Percentiles rank a stretch among this genome's conserved stretches.
phyloP scores from a whole-genome alignment of 345 rosid species.

The Arabidopsis thaliana region DNA sequence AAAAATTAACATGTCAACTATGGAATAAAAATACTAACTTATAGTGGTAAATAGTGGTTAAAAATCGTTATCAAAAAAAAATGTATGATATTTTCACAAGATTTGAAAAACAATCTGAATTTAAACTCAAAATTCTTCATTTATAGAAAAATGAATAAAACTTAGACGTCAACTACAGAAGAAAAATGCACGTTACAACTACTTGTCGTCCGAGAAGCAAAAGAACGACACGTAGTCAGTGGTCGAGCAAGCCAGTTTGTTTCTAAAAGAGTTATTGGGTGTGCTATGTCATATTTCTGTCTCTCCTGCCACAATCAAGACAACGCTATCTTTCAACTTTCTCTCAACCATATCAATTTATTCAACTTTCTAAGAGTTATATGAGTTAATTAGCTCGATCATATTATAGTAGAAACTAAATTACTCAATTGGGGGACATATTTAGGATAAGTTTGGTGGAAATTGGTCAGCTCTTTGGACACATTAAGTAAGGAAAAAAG shows the following conservation, averaged over 20 bases:
- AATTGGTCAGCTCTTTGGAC: conserved; percentile 48
- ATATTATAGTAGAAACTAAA: background rate
- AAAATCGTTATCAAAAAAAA: background rate
- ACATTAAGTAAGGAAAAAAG: conserved; percentile 42
- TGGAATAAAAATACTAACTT: background rate
- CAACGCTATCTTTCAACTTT: conserved; percentile 46
- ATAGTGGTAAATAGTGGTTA: background rate
- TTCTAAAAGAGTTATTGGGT: conserved; percentile 36
- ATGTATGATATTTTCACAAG: background rate
- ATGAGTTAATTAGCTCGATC: background rate
- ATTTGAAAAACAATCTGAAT: background rate
- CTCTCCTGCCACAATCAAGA: conserved; percentile 41
- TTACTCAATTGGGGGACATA: conserved; percentile 32
- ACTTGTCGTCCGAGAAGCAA: conserved; percentile 42
- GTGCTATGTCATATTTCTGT: conserved; percentile 14
- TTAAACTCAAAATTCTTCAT: background rate
- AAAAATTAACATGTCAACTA: background rate
- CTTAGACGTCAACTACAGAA: conserved; percentile 9
- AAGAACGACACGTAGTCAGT: conserved; percentile 46
- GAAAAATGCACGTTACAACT: conserved; percentile 39
- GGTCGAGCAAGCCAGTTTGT: conserved; percentile 15
- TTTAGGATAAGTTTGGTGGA: conserved; percentile 46
- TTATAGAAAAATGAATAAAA: background rate
- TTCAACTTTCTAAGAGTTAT: background rate
- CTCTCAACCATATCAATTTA: conserved; percentile 41